Evolutionary conservation across 192 early-diverging fungal genomes (phyloP).

Genomic region (Entomortierella chlamydospora): DNA sequence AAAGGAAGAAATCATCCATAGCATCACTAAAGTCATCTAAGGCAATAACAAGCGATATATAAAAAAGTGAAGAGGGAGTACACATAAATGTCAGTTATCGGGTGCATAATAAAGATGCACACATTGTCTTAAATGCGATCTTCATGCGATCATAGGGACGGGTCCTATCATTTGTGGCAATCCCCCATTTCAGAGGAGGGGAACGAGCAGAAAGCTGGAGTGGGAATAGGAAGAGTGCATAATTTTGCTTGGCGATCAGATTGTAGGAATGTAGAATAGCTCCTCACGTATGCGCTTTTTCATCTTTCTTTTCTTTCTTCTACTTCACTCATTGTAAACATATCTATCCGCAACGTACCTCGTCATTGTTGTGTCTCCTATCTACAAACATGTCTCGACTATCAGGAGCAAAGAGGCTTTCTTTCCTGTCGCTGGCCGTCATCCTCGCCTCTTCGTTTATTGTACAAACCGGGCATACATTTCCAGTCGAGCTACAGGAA

Average conservation of each 20-base stretch:
- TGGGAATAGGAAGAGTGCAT: no score
- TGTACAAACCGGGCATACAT: constrained; percentile 3
- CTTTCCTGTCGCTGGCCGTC: constrained; percentile 7
- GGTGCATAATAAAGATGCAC: neutral
- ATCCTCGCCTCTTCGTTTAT: neutral
- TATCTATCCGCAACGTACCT: neutral
- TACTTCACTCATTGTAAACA: neutral
- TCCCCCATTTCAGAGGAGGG: no score
- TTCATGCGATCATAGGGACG: no score
- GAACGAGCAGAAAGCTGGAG: no score
- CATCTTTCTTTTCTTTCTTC: constrained; percentile 4
- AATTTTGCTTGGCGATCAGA: neutral
- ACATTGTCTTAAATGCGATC: no score
- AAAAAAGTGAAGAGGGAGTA: neutral
- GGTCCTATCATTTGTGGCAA: no score
- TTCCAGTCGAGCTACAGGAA: neutral
- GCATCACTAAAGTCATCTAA: constrained; percentile 73
- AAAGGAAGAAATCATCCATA: constrained; percentile 92
- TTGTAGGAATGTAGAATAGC: neutral
- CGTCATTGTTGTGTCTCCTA: neutral
- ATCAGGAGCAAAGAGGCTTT: neutral
- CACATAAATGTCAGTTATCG: neutral
- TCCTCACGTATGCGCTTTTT: neutral
- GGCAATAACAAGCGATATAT: neutral
- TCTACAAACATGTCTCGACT: neutral